Percentiles rank a stretch among this genome's conserved stretches.
phyloP scores from a whole-genome alignment of 192 early-diverging fungal genomes.

The Lobosporangium transversale region DNA sequence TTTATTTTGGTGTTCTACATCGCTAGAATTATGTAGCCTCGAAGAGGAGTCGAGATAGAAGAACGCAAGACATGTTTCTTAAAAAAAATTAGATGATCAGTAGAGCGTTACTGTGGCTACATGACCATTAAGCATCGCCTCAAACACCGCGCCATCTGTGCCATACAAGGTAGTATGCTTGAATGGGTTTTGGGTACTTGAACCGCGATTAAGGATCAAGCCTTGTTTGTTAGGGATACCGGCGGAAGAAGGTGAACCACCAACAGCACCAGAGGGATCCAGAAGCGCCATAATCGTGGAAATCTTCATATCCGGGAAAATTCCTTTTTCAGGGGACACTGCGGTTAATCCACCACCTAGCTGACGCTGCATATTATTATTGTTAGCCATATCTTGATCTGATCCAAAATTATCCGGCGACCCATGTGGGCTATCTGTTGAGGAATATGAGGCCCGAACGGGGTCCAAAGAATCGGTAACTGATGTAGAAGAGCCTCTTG shows the following conservation, averaged over 20 bases:
- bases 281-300: conserved; percentile 30
- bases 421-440: conserved; percentile 13
- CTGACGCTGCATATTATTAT: no score
- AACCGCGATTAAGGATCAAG: conserved; percentile 70
- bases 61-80: background rate
- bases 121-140: conserved; percentile 73
- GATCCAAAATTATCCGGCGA: conserved; percentile 25
- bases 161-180: conserved; percentile 75
- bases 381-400: no score
- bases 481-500: background rate
- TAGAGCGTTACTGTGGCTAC: conserved; percentile 68
- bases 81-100: conserved; percentile 27
- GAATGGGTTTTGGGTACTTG: conserved; percentile 76
- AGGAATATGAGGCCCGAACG: conserved; percentile 8
- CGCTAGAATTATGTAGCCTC: no score
- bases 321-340: conserved; percentile 24
- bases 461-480: background rate
- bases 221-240: conserved; percentile 53
- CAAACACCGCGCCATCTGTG: conserved; percentile 66
- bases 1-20: no score
- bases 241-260: conserved; percentile 34
- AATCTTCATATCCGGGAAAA: conserved; percentile 50
- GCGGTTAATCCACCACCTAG: conserved; percentile 10
- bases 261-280: conserved; percentile 20
- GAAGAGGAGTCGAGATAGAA: background rate